Conservation (phyloP, 176 grass and related monocot species). For the Stipa capillata region DNA sequence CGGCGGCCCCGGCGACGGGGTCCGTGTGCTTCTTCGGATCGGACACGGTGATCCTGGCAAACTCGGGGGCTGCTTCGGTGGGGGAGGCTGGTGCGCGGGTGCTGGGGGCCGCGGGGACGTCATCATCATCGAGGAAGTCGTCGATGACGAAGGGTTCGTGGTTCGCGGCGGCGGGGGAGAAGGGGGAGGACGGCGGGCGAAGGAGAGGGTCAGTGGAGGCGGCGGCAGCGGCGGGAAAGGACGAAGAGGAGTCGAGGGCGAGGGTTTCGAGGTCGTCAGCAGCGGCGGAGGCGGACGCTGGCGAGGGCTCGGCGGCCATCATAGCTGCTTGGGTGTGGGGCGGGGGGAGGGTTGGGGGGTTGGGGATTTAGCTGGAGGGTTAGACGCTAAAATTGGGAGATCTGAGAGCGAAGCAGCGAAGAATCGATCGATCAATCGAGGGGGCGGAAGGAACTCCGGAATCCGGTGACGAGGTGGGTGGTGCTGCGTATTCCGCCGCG, state of each 20-base stretch:
- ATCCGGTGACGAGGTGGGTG: too few species aligned
- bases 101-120: not conserved
- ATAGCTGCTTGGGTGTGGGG: slow-evolving; percentile 20
- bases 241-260: slow-evolving; percentile 42
- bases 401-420: slow-evolving; percentile 5
- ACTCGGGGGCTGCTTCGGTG: slow-evolving; percentile 20
- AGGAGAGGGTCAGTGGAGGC: slow-evolving; percentile 66
- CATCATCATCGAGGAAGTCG: slow-evolving; percentile 30
- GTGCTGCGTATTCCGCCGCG: slow-evolving; percentile 1
- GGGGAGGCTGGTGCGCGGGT: not conserved
- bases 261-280: slow-evolving; percentile 71
- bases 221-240: slow-evolving; percentile 20
- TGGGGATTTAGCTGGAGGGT: slow-evolving; percentile 1
- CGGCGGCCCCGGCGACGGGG: slow-evolving; percentile 14
- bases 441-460: too few species aligned
- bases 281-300: slow-evolving; percentile 27
- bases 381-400: not conserved
- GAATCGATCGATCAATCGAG: too few species aligned
- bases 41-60: slow-evolving; percentile 57
- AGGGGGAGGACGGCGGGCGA: slow-evolving; percentile 32
- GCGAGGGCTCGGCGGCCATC: slow-evolving; percentile 69
- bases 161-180: not conserved
- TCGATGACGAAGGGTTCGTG: slow-evolving; percentile 41
- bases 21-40: slow-evolving; percentile 89
- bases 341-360: not conserved